phyloP scores from a whole-genome alignment of 495 filamentous ascomycete species.

The Friedmanniomyces simplex region DNA sequence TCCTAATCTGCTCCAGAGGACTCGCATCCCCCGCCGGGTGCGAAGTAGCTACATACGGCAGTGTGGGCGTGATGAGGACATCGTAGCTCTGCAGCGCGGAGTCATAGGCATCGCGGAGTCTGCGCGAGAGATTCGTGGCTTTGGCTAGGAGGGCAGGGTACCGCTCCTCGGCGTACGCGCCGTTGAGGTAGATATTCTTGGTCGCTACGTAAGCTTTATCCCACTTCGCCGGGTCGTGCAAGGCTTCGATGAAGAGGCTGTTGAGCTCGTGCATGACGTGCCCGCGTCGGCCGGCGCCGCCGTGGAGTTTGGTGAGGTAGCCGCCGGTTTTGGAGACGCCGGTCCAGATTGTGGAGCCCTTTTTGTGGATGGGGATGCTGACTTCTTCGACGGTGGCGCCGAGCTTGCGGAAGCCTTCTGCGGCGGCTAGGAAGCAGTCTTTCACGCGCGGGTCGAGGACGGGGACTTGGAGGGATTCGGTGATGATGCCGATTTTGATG shows the following conservation, averaged over 20 bases:
- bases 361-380: constrained; percentile 41
- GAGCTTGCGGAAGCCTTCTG: constrained; percentile 37
- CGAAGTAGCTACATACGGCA: constrained; percentile 32
- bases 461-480: constrained; percentile 39
- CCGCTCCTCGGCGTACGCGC: constrained; percentile 23
- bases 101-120: constrained; percentile 39
- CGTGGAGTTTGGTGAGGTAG: constrained; percentile 33
- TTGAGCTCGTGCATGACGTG: constrained; percentile 37
- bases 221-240: constrained; percentile 3
- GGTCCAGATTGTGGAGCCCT: constrained; percentile 42
- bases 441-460: constrained; percentile 37
- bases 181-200: constrained; percentile 25
- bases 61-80: constrained; percentile 38
- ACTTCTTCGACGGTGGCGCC: constrained; percentile 44
- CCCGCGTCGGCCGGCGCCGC: constrained; percentile 33
- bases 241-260: constrained; percentile 21
- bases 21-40: constrained; percentile 13
- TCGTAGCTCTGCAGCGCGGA: constrained; percentile 34
- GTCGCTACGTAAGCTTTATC: constrained; percentile 27
- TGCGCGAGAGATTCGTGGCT: constrained; percentile 34
- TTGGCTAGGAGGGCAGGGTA: constrained; percentile 31
- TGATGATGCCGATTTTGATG: constrained; percentile 43
- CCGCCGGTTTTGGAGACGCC: constrained; percentile 37
- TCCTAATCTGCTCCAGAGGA: constrained; percentile 22
- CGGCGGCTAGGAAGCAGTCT: constrained; percentile 35